These are phyloP conservation scores for Coprinellus micaceus DNA, from an alignment of 768 basidiomycete genomes.

Conservation along the genomic window DNA sequence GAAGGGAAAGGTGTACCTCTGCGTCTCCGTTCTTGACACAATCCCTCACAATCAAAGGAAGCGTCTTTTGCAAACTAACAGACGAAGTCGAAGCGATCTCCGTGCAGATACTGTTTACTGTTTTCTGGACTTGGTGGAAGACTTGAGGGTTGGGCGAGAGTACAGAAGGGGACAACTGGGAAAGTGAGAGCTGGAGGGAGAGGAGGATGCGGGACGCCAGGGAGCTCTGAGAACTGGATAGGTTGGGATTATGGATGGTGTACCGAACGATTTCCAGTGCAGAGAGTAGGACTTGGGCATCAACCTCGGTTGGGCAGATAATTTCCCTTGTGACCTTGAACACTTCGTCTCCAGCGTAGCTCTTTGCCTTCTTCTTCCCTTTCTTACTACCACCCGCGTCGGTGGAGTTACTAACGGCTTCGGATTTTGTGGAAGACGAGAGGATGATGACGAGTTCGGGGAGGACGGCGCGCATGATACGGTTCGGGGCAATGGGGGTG, in stretches of 20 bases:
- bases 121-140: conserved; percentile 39
- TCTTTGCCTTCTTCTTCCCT: conserved; percentile 65
- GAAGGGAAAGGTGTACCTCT: conserved; percentile 24
- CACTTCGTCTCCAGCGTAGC: conserved; percentile 73
- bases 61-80: conserved; percentile 56
- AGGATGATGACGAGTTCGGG: conserved; percentile 48
- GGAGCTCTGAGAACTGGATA: conserved; percentile 54
- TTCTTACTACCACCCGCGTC: conserved; percentile 35
- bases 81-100: conserved; percentile 53
- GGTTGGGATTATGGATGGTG: conserved; percentile 46
- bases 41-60: conserved; percentile 53
- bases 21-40: conserved; percentile 22
- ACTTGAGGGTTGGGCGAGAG: conserved; percentile 52
- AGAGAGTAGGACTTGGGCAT: conserved; percentile 48
- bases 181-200: conserved; percentile 53
- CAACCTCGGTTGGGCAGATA: conserved; percentile 46
- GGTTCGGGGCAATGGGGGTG: conserved; percentile 45
- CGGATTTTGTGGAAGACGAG: conserved; percentile 28
- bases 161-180: conserved; percentile 50
- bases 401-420: conserved; percentile 21
- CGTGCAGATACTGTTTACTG: conserved; percentile 45
- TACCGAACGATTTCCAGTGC: conserved; percentile 58
- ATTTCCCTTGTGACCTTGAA: conserved; percentile 49
- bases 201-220: conserved; percentile 56
- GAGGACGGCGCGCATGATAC: conserved; percentile 53